Evolutionary conservation across 2,329 filamentous ascomycete species (phyloP), one percentile per base, ranked within the genome.

Genomic region (Sporothrix globosa): DNA sequence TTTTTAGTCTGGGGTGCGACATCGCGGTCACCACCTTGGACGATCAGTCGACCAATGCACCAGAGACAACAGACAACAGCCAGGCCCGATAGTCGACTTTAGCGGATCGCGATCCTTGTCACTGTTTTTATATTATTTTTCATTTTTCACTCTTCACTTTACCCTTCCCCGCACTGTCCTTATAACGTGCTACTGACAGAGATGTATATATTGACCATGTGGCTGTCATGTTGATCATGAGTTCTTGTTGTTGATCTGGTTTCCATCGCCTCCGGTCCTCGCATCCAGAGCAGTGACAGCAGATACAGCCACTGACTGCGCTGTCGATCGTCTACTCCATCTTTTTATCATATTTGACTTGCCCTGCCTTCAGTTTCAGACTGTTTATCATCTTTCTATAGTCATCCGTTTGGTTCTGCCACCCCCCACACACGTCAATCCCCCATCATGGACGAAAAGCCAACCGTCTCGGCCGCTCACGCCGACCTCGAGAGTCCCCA

Each of bases 191-290:
- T 24, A n/a, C 21, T 21, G 41, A 48, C 41, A 66, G 21, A 67
- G n/a, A 67, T 53, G 54, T 67, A 67, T 67, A 67, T 67, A 67
- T 67, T 48, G 24, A 27, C 44, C 61, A 65, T 65, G 61, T 65
- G 61, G 61, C 61, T 48, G 61, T 34, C 61, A 21, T 65, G 61
- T 65, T 65, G 61, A 65, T 50, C 61, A 50, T 44, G 27, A 50
- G 44, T 14, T 58, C 41, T 44, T 44, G 41, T 7, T 53, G 63
- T 41, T 52, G 19, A 53, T 53, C 27, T 19, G 13, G 6, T 19
- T 27, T 60, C 30, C 48, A 52, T 52, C 30, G 11, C 46, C 48
- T 24, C 34, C 48, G 19, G 27, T 39, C 52, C 61, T 66, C 48
- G 27, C 30, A 67, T 44, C 27, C 48, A 41, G 46, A 67, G n/a